Evolutionary conservation across 179 eudicot species (phyloP).

Genomic region (Silene noctiflora): DNA sequence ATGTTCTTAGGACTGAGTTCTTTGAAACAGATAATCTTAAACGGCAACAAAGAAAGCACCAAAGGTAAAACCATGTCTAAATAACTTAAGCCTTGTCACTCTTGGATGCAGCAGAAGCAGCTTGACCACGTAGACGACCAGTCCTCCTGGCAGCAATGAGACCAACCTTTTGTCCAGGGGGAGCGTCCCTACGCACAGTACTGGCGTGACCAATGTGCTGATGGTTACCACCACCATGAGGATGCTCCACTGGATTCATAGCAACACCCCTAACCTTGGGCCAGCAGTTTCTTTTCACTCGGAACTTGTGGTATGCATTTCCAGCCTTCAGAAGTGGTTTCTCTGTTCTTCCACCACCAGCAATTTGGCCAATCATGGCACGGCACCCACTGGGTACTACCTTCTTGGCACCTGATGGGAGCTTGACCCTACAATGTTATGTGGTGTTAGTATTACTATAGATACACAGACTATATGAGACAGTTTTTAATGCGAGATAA

Average conservation of each 20-base stretch:
- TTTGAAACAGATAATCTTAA: conserved; percentile 23
- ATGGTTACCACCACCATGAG: conserved; percentile 45
- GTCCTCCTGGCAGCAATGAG: conserved; percentile 44
- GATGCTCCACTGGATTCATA: conserved; percentile 47
- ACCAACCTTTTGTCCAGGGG: conserved; percentile 43
- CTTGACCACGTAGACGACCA: conserved; percentile 46
- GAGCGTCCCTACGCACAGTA: conserved; percentile 41
- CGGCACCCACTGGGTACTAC: conserved; percentile 40
- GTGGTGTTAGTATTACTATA: not conserved
- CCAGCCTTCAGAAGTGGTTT: conserved; percentile 40
- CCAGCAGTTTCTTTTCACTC: conserved; percentile 42
- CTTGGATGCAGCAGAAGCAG: conserved; percentile 34
- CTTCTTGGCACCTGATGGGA: conserved; percentile 41
- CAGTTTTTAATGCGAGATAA: no score
- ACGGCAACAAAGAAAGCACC: not conserved
- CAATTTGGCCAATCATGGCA: conserved; percentile 41
- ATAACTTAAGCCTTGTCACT: conserved; percentile 32
- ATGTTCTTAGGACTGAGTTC: conserved; percentile 21
- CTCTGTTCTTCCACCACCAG: conserved; percentile 44
- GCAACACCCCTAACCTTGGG: conserved; percentile 47
- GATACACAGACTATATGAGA: no score
- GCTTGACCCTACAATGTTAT: conserved; percentile 25
- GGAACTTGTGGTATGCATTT: conserved; percentile 42
- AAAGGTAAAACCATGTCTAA: not conserved
- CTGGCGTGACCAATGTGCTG: conserved; percentile 43